These are phyloP conservation scores for Fraxinus sp. DNA, from an alignment of 305 asterid genomes.

Conservation along the genomic window DNA sequence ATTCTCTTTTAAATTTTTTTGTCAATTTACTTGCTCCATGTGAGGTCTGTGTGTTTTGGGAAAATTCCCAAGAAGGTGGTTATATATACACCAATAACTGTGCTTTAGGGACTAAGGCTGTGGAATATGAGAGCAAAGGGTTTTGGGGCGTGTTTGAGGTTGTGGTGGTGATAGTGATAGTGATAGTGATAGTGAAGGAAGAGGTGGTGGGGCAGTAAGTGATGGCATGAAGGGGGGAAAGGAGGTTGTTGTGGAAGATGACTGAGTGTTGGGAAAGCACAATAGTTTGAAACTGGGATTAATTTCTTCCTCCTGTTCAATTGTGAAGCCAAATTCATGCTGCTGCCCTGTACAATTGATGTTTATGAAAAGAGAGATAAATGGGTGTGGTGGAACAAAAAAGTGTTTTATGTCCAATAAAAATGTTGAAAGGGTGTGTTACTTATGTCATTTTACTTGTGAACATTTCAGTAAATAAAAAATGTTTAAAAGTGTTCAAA, in stretches of 20 bases:
- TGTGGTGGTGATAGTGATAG: background rate
- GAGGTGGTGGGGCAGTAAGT: background rate
- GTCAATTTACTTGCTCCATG: background rate
- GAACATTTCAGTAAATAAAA: background rate
- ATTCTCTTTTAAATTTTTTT: background rate
- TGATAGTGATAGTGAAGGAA: too few relatives aligned
- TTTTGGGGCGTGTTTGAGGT: background rate
- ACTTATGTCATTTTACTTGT: background rate
- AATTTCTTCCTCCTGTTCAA: background rate
- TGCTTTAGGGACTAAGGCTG: background rate
- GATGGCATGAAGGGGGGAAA: background rate
- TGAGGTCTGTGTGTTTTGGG: background rate
- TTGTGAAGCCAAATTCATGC: background rate
- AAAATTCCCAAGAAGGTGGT: background rate
- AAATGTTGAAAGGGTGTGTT: background rate
- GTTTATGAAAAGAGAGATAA: background rate
- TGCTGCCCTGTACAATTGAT: background rate
- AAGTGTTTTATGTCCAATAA: background rate
- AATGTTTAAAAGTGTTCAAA: background rate
- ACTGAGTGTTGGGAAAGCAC: background rate
- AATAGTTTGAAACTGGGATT: background rate
- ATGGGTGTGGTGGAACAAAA: background rate
- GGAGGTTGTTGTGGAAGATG: background rate
- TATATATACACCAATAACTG: background rate
- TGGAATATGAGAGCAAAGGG: background rate